These are phyloP conservation scores for Penicillium alfredii DNA, from an alignment of 495 filamentous ascomycete species.

Conservation along the genomic window DNA sequence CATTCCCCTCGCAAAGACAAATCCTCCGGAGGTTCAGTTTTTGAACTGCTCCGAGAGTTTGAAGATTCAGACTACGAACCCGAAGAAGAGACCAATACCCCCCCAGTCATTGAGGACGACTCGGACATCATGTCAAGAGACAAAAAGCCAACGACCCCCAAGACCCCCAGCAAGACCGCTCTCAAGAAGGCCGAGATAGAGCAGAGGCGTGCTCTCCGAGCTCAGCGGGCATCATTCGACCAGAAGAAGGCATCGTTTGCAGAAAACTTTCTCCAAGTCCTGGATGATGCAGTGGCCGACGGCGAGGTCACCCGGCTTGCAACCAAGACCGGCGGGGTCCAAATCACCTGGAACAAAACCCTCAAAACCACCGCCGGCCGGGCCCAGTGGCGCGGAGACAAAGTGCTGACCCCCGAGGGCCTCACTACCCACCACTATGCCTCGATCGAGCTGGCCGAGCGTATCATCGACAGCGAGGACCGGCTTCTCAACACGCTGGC, in stretches of 20 bases:
- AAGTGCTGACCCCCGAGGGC: slow-evolving; percentile 28
- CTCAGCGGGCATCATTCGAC: slow-evolving; percentile 60
- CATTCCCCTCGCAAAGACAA: slow-evolving; percentile 62
- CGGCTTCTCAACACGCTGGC: slow-evolving; percentile 80
- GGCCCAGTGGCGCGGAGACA: slow-evolving; percentile 72
- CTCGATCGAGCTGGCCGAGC: slow-evolving; percentile 79
- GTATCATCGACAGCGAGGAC: slow-evolving; percentile 72
- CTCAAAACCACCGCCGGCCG: slow-evolving; percentile 83
- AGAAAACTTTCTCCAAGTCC: slow-evolving; percentile 58
- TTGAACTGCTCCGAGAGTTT: slow-evolving; percentile 28
- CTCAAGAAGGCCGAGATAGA: slow-evolving; percentile 40
- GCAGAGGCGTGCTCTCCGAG: slow-evolving; percentile 35
- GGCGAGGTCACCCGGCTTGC: slow-evolving; percentile 57
- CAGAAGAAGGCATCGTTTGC: slow-evolving; percentile 60
- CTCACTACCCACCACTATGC: slow-evolving; percentile 50
- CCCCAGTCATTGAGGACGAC: slow-evolving; percentile 1
- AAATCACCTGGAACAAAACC: slow-evolving; percentile 76
- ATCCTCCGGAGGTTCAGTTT: slow-evolving; percentile 8
- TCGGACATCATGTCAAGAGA: slow-evolving; percentile 10
- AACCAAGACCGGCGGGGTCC: slow-evolving; percentile 65
- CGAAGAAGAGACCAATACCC: slow-evolving; percentile 7
- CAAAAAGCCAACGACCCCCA: slow-evolving; percentile 15
- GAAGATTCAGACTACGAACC: slow-evolving; percentile 25
- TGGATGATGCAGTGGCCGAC: slow-evolving; percentile 62
- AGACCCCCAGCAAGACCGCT: slow-evolving; percentile 39